These are phyloP conservation scores for Clathrus columnatus DNA, from an alignment of 768 basidiomycete species.

Conservation along the genomic window DNA sequence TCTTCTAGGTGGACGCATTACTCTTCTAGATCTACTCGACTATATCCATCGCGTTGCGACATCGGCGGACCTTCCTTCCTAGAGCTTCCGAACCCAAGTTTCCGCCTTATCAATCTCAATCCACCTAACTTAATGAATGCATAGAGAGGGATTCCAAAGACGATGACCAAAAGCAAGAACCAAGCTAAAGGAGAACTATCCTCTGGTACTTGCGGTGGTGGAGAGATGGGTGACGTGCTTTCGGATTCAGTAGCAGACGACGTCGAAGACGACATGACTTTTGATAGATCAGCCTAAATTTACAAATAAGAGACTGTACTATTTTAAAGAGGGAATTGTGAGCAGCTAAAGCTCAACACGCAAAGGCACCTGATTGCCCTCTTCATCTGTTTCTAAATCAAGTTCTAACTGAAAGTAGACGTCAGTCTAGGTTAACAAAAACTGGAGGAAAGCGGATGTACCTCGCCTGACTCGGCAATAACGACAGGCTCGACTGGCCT, in stretches of 20 bases:
- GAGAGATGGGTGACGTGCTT: neutral
- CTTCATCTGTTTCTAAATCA: slow-evolving; percentile 45
- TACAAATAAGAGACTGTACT: slow-evolving; percentile 16
- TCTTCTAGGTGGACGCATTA: no score
- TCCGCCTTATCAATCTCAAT: slow-evolving; percentile 34
- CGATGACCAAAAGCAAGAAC: slow-evolving; percentile 23
- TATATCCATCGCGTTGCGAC: slow-evolving; percentile 8
- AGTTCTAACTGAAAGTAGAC: slow-evolving; percentile 21
- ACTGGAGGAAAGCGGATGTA: slow-evolving; percentile 23
- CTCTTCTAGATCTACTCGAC: slow-evolving; percentile 37
- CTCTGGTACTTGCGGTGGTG: neutral
- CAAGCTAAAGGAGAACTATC: slow-evolving; percentile 1
- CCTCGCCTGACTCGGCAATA: slow-evolving; percentile 86
- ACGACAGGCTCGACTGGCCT: slow-evolving; percentile 68
- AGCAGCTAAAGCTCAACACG: slow-evolving; percentile 74
- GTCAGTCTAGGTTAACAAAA: neutral
- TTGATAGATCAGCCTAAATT: slow-evolving; percentile 8
- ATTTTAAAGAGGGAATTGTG: slow-evolving; percentile 10
- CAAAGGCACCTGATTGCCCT: slow-evolving; percentile 86
- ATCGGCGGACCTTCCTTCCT: slow-evolving; percentile 20
- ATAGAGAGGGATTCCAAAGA: slow-evolving; percentile 36
- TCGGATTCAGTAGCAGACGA: slow-evolving; percentile 17
- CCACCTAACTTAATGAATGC: slow-evolving; percentile 48
- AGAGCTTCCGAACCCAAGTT: slow-evolving; percentile 30
- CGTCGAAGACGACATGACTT: slow-evolving; percentile 15